Evolutionary conservation across 1,284 basidiomycete genomes (phyloP).

Genomic region (Coniophora puteana): DNA sequence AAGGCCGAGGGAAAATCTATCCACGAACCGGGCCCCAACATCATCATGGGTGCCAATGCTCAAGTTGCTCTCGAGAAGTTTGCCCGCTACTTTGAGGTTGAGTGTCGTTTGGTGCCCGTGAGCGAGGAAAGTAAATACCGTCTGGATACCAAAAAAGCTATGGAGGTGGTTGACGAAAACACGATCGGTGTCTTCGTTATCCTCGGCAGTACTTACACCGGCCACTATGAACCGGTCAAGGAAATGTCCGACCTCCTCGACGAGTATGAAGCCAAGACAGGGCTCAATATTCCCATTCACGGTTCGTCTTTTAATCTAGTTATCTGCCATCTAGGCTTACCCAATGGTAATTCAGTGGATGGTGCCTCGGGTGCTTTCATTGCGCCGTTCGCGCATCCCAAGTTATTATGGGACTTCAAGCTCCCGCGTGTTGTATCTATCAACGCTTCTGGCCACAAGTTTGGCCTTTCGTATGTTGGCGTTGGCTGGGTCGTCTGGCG

Average conservation of each 20-base stretch:
- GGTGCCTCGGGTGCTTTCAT: slow-evolving; percentile 82
- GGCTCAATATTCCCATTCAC: slow-evolving; percentile 81
- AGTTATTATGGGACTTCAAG: slow-evolving; percentile 84
- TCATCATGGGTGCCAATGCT: slow-evolving; percentile 80
- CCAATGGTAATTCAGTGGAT: slow-evolving; percentile 46
- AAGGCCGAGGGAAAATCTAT: slow-evolving; percentile 86
- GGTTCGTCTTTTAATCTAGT: slow-evolving; percentile 40
- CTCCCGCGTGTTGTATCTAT: slow-evolving; percentile 87
- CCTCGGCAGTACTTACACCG: slow-evolving; percentile 87
- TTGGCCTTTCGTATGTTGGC: slow-evolving; percentile 83
- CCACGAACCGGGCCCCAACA: slow-evolving; percentile 79
- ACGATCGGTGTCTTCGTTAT: slow-evolving; percentile 84
- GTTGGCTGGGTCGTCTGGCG: slow-evolving; percentile 90
- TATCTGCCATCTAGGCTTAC: not conserved
- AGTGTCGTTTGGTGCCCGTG: slow-evolving; percentile 78
- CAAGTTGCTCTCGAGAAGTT: slow-evolving; percentile 91
- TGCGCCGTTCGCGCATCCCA: slow-evolving; percentile 81
- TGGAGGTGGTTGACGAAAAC: slow-evolving; percentile 91
- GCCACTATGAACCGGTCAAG: slow-evolving; percentile 90
- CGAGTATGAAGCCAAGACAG: slow-evolving; percentile 81
- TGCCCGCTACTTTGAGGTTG: slow-evolving; percentile 89
- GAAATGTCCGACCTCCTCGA: slow-evolving; percentile 86
- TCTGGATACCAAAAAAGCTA: slow-evolving; percentile 80
- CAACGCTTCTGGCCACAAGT: slow-evolving; percentile 89
- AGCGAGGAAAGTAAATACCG: slow-evolving; percentile 76